These are phyloP conservation scores for Marvania coccoides DNA, from an alignment of 139 green algal species.

Conservation along the genomic window DNA sequence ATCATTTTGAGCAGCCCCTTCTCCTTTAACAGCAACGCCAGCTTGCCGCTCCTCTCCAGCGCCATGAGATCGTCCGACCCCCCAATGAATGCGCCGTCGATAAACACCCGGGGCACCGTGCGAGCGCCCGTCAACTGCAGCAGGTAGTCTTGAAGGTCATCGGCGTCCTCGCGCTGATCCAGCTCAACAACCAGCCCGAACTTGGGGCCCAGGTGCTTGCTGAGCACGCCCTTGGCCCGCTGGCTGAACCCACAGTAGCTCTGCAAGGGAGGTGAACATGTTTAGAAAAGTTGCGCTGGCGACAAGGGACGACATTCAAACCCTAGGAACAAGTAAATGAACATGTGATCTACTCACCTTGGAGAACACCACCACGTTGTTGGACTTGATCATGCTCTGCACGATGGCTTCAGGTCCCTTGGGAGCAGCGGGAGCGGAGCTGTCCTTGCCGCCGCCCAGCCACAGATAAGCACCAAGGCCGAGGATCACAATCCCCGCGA, in stretches of 20 bases:
- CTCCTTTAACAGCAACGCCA: constrained; percentile 23
- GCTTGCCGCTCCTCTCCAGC: constrained; percentile 27
- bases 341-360: background rate
- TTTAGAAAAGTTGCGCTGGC: too few species aligned
- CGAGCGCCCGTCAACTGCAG: constrained; percentile 32
- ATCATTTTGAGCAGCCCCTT: constrained; percentile 1
- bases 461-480: too few species aligned
- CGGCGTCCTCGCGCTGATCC: constrained; percentile 19
- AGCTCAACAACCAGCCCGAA: constrained; percentile 18
- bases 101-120: constrained; percentile 56
- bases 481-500: too few species aligned
- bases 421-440: too few species aligned
- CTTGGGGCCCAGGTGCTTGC: background rate
- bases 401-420: background rate
- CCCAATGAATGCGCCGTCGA: constrained; percentile 52
- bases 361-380: background rate
- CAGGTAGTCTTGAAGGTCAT: constrained; percentile 43
- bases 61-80: constrained; percentile 42
- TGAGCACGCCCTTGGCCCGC: constrained; percentile 7
- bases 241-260: background rate
- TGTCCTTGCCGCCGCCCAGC: too few species aligned
- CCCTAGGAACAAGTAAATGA: too few species aligned
- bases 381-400: background rate
- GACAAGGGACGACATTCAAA: too few species aligned
- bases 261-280: background rate